Evolutionary conservation across 768 basidiomycete genomes (phyloP), one percentile per base, ranked within the genome.

Genomic region (Naganishia vishniacii): DNA sequence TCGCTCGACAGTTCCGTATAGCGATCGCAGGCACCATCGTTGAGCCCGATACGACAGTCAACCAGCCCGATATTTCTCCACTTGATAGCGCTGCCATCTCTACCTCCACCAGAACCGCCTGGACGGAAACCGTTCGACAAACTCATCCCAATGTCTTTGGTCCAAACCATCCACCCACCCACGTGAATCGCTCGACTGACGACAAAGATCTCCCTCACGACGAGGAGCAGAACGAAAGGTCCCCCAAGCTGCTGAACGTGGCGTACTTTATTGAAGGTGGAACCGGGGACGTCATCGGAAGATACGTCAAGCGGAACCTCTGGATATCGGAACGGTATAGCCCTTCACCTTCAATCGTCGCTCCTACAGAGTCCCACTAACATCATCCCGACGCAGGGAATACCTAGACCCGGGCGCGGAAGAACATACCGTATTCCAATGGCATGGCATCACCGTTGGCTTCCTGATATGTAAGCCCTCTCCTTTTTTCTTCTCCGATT

Each of bases 301-400:
- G 65, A 40, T 75, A 75, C 58, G 65, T 68, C 3, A 75, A 75
- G 65, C 64, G 61, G 37, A 75, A 73, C 45, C 49, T 75, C 5
- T 75, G 74, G 74, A 73, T 73, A 65, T 68, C 71, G 15, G 74
- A 75, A 65, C 44, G 73, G 73, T 72, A 41, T 59, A n/a, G n/a
- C n/a, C n/a, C n/a, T n/a, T n/a, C n/a, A n/a, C n/a, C n/a, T n/a
- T n/a, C n/a, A n/a, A 70, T 66, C 6, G 18, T 12, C 34, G 26
- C 34, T 12, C 28, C 4, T 28, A 15, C 42, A n/a, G 1, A 7
- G 28, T 20, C 48, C 18, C 25, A 32, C 44, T 9, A 32, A 15
- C 6, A 26, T 2, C 9, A 23, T 61, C 8, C 34, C 34, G 16
- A 16, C 20, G 45, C 46, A 72, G 72, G 26, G 70, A 75, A 20